Evolutionary conservation across 1,284 basidiomycete species (phyloP).

Genomic region (Ganoderma multipileum): DNA sequence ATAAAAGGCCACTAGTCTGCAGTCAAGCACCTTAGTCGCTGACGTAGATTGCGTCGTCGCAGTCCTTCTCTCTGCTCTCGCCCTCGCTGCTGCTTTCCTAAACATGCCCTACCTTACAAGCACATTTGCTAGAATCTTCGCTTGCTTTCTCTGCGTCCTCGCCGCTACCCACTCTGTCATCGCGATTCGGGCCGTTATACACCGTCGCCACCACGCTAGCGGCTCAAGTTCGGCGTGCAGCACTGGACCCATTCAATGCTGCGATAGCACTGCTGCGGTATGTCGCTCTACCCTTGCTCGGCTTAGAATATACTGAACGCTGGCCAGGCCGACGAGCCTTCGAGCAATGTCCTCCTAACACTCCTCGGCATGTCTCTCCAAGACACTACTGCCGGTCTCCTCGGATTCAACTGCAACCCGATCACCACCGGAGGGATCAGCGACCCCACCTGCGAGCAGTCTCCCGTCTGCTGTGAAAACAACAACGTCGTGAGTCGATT

Average conservation of each 20-base stretch:
- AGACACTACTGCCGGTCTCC: slow-evolving; percentile 11
- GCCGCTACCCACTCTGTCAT: slow-evolving; percentile 17
- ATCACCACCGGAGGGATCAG: slow-evolving; percentile 14
- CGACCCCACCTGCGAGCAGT: slow-evolving; percentile 4
- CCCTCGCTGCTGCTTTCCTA: background rate
- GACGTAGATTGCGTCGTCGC: background rate
- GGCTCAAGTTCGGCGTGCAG: slow-evolving; percentile 14
- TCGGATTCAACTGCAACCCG: slow-evolving; percentile 28
- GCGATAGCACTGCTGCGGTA: slow-evolving; percentile 15
- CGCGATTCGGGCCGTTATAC: slow-evolving; percentile 13
- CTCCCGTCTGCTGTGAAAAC: slow-evolving; percentile 31
- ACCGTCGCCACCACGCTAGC: slow-evolving; percentile 10
- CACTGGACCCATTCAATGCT: slow-evolving; percentile 27
- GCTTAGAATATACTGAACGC: background rate
- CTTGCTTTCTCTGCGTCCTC: slow-evolving; percentile 13
- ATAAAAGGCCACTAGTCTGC: background rate
- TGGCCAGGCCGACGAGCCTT: slow-evolving; percentile 10
- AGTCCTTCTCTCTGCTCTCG: background rate
- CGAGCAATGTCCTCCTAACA: slow-evolving; percentile 6
- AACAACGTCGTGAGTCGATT: slow-evolving; percentile 19
- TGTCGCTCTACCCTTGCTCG: background rate
- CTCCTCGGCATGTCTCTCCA: slow-evolving; percentile 23
- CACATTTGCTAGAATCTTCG: background rate
- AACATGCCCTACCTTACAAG: slow-evolving; percentile 21
- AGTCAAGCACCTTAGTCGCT: background rate